These are phyloP conservation scores for Corylus heterophylla DNA, from an alignment of 306 rosid genomes.

Conservation along the genomic window DNA sequence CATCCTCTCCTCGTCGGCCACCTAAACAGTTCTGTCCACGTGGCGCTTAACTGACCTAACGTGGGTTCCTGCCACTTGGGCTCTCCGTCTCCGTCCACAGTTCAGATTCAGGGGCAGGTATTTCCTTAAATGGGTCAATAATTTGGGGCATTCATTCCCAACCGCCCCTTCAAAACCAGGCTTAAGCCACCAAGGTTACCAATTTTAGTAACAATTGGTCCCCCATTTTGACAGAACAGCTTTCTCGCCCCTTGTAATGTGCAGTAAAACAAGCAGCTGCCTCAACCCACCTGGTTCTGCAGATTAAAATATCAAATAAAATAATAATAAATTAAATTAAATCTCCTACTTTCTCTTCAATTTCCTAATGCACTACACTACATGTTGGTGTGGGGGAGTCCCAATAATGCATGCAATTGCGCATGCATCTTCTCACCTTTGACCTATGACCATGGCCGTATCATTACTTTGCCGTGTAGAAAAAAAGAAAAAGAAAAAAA, in stretches of 20 bases:
- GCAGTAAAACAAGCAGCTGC: conserved; percentile 20
- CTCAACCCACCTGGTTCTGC: neutral
- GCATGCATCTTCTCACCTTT: neutral
- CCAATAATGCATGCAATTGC: neutral
- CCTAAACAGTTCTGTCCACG: neutral
- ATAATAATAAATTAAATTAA: no score
- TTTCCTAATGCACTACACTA: neutral
- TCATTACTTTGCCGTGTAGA: neutral
- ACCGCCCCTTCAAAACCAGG: conserved; percentile 23
- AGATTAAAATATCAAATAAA: no score
- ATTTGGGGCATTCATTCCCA: no score
- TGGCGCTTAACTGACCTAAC: no score
- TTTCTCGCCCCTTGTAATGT: conserved; percentile 30
- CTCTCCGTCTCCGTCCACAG: no score
- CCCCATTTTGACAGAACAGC: neutral
- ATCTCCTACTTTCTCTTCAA: neutral
- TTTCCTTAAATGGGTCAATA: no score
- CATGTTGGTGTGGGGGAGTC: neutral
- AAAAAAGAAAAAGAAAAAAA: neutral
- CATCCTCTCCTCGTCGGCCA: neutral
- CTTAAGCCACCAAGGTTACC: neutral
- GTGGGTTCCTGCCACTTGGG: no score
- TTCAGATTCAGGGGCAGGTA: no score
- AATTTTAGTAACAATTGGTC: conserved; percentile 3
- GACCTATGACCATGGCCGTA: no score